Conservation (phyloP, 2,329 filamentous ascomycete species). For the Fusarium tanahbumbuense region DNA sequence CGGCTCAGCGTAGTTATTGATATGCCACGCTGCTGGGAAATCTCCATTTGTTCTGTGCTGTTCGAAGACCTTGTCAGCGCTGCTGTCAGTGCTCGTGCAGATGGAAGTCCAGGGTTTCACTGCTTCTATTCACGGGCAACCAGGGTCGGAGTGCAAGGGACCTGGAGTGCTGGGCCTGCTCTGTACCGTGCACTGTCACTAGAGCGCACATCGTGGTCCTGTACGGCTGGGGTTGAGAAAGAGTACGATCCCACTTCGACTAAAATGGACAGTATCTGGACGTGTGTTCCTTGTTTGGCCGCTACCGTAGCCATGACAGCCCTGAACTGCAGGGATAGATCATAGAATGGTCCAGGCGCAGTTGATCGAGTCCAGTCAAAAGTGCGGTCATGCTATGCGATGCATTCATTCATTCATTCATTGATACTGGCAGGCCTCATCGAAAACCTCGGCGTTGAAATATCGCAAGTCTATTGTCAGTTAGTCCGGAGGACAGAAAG, state of each 20-base stretch:
- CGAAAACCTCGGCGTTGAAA: constrained; percentile 16
- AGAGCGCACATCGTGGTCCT: constrained; percentile 34
- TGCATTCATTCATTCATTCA: constrained; percentile 4
- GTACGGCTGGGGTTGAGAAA: constrained; percentile 37
- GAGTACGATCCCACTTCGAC: constrained; percentile 34
- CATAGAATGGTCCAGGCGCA: constrained; percentile 1
- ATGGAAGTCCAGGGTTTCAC: constrained; percentile 27
- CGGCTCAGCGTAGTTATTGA: constrained; percentile 32
- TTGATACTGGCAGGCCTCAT: constrained; percentile 31
- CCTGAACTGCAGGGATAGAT: constrained; percentile 5
- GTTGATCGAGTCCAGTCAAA: neutral
- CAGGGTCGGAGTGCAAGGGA: constrained; percentile 25
- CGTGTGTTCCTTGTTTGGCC: constrained; percentile 20
- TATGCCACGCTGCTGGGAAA: constrained; percentile 33
- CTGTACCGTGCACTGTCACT: constrained; percentile 9
- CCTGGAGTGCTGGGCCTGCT: constrained; percentile 15
- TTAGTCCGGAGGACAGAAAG: constrained; percentile 5
- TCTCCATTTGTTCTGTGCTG: constrained; percentile 33
- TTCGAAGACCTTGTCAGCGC: constrained; percentile 23
- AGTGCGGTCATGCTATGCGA: constrained; percentile 2
- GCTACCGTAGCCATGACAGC: constrained; percentile 6
- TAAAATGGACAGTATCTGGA: constrained; percentile 19
- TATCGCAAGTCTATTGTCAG: constrained; percentile 6
- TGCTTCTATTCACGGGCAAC: constrained; percentile 7
- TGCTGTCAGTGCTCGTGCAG: constrained; percentile 21